Conservation (phyloP, 192 early-diverging fungal genomes). For the Coemansia sp. region DNA sequence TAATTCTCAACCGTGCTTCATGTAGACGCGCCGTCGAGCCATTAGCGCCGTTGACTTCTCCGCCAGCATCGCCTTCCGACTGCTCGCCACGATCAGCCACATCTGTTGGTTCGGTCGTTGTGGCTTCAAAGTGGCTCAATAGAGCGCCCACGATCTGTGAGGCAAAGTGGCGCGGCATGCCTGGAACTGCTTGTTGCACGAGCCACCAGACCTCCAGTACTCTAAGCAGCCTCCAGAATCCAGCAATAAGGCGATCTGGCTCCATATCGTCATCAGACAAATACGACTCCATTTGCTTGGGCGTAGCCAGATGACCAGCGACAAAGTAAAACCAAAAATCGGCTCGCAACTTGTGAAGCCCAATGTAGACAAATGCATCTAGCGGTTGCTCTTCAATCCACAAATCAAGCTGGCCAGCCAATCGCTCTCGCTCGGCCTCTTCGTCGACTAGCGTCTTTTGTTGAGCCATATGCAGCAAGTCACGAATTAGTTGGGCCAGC, state of each 20-base stretch:
- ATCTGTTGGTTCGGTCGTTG: neutral
- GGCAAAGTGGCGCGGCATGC: constrained; percentile 36
- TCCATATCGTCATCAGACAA: constrained; percentile 23
- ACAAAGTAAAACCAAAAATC: constrained; percentile 52
- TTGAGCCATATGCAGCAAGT: constrained; percentile 35
- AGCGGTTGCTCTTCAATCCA: constrained; percentile 54
- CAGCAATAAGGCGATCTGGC: constrained; percentile 19
- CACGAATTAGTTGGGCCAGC: constrained; percentile 35
- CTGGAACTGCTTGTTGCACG: constrained; percentile 36
- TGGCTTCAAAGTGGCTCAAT: constrained; percentile 24
- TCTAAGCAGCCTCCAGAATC: constrained; percentile 38
- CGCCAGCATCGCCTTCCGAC: neutral
- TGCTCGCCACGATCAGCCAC: neutral
- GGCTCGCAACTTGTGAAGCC: constrained; percentile 42
- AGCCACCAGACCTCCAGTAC: constrained; percentile 49
- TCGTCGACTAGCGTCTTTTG: constrained; percentile 29
- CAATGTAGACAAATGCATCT: constrained; percentile 50
- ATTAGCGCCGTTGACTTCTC: neutral
- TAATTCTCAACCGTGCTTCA: constrained; percentile 17
- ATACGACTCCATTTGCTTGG: constrained; percentile 39
- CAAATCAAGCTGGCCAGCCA: constrained; percentile 39
- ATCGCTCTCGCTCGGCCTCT: constrained; percentile 29
- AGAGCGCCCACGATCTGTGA: constrained; percentile 30
- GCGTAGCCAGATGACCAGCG: constrained; percentile 34
- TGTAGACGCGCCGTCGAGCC: constrained; percentile 2